A percentile compares a stretch with the other conserved stretches of the same genome.
Conservation (phyloP, 371 early-diverging fungal genomes). For the Apophysomyces sp. region DNA sequence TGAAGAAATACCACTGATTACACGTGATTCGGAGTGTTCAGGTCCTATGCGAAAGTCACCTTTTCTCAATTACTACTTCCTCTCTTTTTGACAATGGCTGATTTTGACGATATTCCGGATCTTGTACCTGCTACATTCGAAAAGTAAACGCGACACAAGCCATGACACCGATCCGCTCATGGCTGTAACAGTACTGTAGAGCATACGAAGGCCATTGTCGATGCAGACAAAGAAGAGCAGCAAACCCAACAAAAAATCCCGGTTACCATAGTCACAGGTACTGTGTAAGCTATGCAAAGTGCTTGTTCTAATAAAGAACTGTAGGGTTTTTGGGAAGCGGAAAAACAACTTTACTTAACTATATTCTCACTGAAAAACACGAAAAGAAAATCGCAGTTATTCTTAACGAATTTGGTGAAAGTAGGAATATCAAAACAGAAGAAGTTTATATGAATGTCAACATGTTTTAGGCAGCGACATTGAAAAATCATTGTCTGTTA, state of each 20-base stretch:
- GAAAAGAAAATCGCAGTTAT: constrained; percentile 95
- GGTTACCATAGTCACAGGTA: constrained; percentile 73
- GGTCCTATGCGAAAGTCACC: not conserved
- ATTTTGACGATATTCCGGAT: constrained; percentile 57
- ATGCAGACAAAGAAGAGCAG: not conserved
- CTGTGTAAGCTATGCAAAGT: not conserved
- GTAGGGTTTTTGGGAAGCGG: constrained; percentile 89
- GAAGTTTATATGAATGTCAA: not conserved
- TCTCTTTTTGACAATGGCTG: constrained; percentile 9
- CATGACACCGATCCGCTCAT: not conserved
- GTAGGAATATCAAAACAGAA: constrained; percentile 16
- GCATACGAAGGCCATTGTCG: not conserved
- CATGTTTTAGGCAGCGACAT: constrained; percentile 78
- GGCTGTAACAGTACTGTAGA: not conserved
- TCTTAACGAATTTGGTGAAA: constrained; percentile 85
- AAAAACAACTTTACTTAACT: constrained; percentile 90
- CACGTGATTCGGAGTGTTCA: no score
- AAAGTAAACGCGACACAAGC: constrained; percentile 11
- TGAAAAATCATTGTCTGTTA: constrained; percentile 86
- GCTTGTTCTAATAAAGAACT: not conserved
- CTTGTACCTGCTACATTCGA: constrained; percentile 35
- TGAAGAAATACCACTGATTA: no score
- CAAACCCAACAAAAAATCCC: constrained; percentile 55
- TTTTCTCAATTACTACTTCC: not conserved
- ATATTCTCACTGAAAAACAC: constrained; percentile 88